These are phyloP conservation scores for Exophiala xenobiotica DNA, from an alignment of 2,329 filamentous ascomycete genomes.

Conservation along the genomic window DNA sequence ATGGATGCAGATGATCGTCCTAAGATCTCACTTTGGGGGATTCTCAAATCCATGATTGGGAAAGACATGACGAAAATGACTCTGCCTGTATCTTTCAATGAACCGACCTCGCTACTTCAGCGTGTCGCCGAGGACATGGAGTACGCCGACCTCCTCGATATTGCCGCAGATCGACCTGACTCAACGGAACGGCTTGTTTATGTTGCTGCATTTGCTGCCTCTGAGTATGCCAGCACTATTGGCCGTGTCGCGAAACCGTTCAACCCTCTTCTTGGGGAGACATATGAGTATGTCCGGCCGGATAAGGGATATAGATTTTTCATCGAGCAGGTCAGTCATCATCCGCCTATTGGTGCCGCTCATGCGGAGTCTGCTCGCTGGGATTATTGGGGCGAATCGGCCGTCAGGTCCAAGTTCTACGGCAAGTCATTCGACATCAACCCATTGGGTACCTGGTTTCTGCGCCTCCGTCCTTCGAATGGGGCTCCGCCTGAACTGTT, in stretches of 20 bases:
- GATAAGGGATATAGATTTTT: conserved; percentile 99
- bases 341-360: conserved; percentile 89
- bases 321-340: conserved; percentile 96
- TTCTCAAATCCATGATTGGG: conserved; percentile 98
- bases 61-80: conserved; percentile 99
- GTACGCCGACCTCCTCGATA: conserved; percentile 88
- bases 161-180: conserved; percentile 79
- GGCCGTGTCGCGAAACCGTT: conserved; percentile 97
- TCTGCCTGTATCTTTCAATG: conserved; percentile 95
- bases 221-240: conserved; percentile 95
- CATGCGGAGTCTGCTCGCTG: conserved; percentile 90
- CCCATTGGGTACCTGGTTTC: conserved; percentile 93
- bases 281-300: conserved; percentile 91
- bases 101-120: conserved; percentile 92
- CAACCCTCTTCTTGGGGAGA: conserved; percentile 93
- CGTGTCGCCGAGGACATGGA: conserved; percentile 98
- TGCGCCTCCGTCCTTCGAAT: conserved; percentile 72
- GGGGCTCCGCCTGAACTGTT: conserved; percentile 83
- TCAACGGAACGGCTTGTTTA: conserved; percentile 91
- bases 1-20: conserved; percentile 90
- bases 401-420: conserved; percentile 94
- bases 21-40: conserved; percentile 93
- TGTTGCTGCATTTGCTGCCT: conserved; percentile 91
- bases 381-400: conserved; percentile 96
- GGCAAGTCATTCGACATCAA: conserved; percentile 98